phyloP scores from a whole-genome alignment of 805 yeast genomes.

The Wickerhamiella sergipiensis region DNA sequence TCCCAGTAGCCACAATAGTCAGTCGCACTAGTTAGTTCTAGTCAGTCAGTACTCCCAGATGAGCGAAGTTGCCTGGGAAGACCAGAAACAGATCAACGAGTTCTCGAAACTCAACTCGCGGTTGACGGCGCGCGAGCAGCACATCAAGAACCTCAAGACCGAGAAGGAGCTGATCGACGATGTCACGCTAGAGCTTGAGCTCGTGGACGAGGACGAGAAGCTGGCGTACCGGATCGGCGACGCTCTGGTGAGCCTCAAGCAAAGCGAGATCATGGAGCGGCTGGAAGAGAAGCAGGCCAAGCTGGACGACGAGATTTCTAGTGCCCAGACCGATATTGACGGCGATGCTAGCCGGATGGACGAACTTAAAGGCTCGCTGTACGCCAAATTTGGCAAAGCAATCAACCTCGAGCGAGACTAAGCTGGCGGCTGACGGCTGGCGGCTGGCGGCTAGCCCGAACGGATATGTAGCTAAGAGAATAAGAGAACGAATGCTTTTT shows the following conservation, averaged over 20 bases:
- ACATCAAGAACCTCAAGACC: conserved; percentile 36
- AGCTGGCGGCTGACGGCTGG: background rate
- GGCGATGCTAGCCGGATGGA: conserved; percentile 41
- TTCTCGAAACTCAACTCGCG: conserved; percentile 72
- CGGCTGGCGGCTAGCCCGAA: too few species aligned
- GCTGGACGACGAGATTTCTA: conserved; percentile 37
- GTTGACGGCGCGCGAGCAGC: conserved; percentile 43
- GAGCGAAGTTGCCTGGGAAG: conserved; percentile 60
- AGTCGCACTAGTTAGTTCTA: too few species aligned
- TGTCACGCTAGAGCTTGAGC: conserved; percentile 69
- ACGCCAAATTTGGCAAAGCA: conserved; percentile 78
- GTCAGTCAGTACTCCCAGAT: background rate
- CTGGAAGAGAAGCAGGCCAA: conserved; percentile 48
- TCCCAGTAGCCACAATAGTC: too few species aligned
- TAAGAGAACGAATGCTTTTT: too few species aligned
- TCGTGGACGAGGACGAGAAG: conserved; percentile 46
- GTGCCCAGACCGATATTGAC: conserved; percentile 34
- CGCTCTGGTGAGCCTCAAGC: conserved; percentile 54
- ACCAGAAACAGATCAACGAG: conserved; percentile 78
- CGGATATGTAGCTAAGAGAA: too few species aligned
- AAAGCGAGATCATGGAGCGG: conserved; percentile 49
- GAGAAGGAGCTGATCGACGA: conserved; percentile 87
- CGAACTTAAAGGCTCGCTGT: conserved; percentile 56
- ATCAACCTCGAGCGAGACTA: conserved; percentile 60
- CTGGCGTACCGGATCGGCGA: conserved; percentile 66